Base-by-base conservation (phyloP, 169 alveolate species). In the Plasmodium adleri region DNA sequence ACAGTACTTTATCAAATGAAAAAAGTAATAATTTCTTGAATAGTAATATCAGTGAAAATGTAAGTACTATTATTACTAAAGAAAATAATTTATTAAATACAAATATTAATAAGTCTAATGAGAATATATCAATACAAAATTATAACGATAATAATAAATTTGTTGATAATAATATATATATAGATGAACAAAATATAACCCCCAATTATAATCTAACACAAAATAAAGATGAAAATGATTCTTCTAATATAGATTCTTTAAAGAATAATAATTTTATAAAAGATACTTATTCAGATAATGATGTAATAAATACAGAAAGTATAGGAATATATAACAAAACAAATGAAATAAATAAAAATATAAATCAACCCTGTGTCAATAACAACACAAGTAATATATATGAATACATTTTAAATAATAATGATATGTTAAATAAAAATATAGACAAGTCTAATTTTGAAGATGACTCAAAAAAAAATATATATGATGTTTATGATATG, bases 401-500 rank as follows among this genome's bases (percentile, higher is more conserved):
- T 28, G 22, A 15, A 28, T n/a, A 39, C 3, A 39, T 13, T 9
- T 20, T 59, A 50, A 60, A 39, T 15, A 15, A 15, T 47, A 60
- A 39, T 74, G 62, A 56, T 15, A 50, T 54, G 12, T 59, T 7
- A 45, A 67, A 50, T 47, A 45, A 60, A 10, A 45, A n/a, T 63
- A 13, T 76, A 56, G 62, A 50, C 9, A 50, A 43, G 10, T 17
- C 26, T 20, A 78, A 7, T 0, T 24, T 20, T 6, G 2, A 8
- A 5, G 32, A 28, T 78, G 70, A 70, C 1, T 22, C 28, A 0
- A 49, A 26, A 50, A 22, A 39, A 47, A 12, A 50, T 56, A 22
- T 66, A 60, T 56, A 64, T 49, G 32, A n/a, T 17, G 26, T 78
- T 54, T 78, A 78, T 22, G 89, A 78, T 45, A 43, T 64, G 47